These are phyloP conservation scores for Lathyrus sativus DNA, from an alignment of 306 rosid genomes.

Conservation along the genomic window DNA sequence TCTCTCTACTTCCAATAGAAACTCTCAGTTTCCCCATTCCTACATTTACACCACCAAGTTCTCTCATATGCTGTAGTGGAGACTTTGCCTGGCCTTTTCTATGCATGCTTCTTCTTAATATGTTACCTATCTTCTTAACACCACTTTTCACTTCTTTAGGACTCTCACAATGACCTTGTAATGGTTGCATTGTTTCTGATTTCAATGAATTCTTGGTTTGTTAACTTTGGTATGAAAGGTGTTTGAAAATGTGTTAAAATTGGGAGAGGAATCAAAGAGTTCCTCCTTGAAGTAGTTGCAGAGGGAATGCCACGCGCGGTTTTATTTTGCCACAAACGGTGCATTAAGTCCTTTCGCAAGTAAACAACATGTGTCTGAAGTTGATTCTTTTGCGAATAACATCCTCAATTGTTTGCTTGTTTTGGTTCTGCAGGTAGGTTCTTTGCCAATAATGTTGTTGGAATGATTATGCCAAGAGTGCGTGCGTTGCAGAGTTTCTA, in stretches of 20 bases:
- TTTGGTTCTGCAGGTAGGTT: too few species aligned
- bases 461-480: too few species aligned
- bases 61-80: constrained; percentile 73
- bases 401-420: too few species aligned
- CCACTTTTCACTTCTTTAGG: constrained; percentile 67
- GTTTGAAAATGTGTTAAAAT: constrained; percentile 52
- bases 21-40: constrained; percentile 88
- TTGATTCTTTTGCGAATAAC: too few species aligned
- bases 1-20: constrained; percentile 85
- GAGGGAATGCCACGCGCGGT: constrained; percentile 54
- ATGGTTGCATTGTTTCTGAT: constrained; percentile 50
- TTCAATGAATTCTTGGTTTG: constrained; percentile 50
- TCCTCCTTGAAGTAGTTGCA: constrained; percentile 66
- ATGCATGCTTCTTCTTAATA: constrained; percentile 73
- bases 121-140: constrained; percentile 64
- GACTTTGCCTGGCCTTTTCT: constrained; percentile 67
- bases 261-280: constrained; percentile 85
- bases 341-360: too few species aligned
- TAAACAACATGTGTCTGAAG: too few species aligned
- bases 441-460: too few species aligned
- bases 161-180: constrained; percentile 63
- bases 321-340: too few species aligned
- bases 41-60: constrained; percentile 74
- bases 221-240: constrained; percentile 48
- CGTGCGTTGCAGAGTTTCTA: too few species aligned